Evolutionary conservation across 768 basidiomycete species (phyloP), one percentile per base, ranked within the genome.

Genomic region (Trametes coccinea): DNA sequence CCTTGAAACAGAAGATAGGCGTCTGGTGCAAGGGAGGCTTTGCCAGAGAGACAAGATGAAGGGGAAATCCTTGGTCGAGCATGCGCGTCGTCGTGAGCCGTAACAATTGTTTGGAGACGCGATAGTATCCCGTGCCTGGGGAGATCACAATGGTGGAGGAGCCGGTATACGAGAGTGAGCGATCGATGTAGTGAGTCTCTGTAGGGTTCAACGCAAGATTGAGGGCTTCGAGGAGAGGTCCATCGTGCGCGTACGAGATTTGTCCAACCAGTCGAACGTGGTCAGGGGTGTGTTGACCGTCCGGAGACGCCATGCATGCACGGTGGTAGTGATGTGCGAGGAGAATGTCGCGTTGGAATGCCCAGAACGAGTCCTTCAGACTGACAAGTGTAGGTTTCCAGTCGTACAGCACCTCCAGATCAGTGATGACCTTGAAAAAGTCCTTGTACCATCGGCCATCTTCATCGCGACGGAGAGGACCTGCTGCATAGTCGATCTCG

Each of bases 111-210:
- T 96, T 98, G 56, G 90, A 89, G 3, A 98, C 97, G 30, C 90
- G 86, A 72, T 94, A 98, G 73, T 93, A 93, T 2, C 93, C 93
- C 3, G 95, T 93, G 0, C 96, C 97, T 0, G 97, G 95, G 1
- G 94, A 95, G 64, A 98, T 86, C 45, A 98, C 72, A 47, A 95
- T 84, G 3, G 90, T 92, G 13, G 87, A 85, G 0, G 88, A 76
- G 22, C 96, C 96, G 0, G 95, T 98, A 13, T 94, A 80, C 2
- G 89, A 92, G 8, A 98, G 78, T 34, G 96, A 97, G 17, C 97
- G 88, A 72, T 98, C 97, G 65, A 98, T 87, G 71, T 97, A 95
- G 71, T 97, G 93, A 2, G 89, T 92, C 75, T 98, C 96, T 14
- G 89, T 89, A 0, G 95, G 92, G 70, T 94, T 96, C 14, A 98